Conservation (phyloP, 129 eudicot species). For the Helichrysum umbraculigerum region DNA sequence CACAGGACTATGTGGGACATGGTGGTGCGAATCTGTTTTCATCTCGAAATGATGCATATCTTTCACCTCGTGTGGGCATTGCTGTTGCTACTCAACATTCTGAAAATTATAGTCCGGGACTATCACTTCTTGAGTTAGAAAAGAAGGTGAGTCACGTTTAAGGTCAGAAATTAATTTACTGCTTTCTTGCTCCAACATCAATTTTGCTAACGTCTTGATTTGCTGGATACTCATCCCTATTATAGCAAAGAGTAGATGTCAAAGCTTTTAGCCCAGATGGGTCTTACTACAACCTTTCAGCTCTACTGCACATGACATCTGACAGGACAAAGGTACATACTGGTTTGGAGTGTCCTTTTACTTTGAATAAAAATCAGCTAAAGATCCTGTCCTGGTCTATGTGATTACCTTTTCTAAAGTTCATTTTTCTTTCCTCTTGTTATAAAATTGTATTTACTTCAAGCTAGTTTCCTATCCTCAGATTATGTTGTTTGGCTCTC, state of each 20-base stretch:
- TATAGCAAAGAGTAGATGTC: constrained; percentile 92
- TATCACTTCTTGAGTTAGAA: constrained; percentile 94
- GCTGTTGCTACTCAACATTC: constrained; percentile 80
- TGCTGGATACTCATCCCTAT: constrained; percentile 16
- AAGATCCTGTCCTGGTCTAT: neutral
- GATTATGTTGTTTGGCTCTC: neutral
- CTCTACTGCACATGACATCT: constrained; percentile 78
- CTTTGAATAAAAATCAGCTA: neutral
- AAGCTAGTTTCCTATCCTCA: neutral
- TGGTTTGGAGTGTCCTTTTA: constrained; percentile 6
- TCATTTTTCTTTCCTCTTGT: neutral
- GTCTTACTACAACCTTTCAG: constrained; percentile 90
- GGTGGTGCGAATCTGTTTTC: constrained; percentile 87
- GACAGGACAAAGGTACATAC: constrained; percentile 94
- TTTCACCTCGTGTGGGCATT: constrained; percentile 90
- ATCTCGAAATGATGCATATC: constrained; percentile 81
- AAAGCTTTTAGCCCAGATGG: constrained; percentile 84
- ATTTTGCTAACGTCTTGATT: constrained; percentile 15
- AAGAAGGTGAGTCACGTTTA: constrained; percentile 65
- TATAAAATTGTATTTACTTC: neutral
- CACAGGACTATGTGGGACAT: constrained; percentile 94
- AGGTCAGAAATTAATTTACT: neutral
- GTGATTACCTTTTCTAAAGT: neutral
- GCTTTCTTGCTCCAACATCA: constrained; percentile 22
- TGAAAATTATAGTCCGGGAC: constrained; percentile 74